These are phyloP conservation scores for Huntiella moniliformis DNA, from an alignment of 2,329 filamentous ascomycete genomes.

Conservation along the genomic window DNA sequence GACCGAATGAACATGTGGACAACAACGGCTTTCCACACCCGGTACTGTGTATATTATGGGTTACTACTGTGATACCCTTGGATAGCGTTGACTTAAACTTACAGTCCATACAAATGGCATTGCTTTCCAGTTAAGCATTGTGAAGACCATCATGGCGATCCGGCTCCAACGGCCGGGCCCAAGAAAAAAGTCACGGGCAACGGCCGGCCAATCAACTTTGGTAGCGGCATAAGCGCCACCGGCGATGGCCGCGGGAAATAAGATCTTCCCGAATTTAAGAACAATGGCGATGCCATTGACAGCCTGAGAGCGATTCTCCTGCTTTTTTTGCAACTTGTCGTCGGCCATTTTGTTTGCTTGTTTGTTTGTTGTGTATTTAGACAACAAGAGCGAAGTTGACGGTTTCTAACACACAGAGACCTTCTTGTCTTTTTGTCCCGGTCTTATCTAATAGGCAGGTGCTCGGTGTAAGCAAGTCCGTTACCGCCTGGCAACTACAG, in stretches of 20 bases:
- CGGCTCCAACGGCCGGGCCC: constrained; percentile 35
- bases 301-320: constrained; percentile 6
- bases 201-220: constrained; percentile 23
- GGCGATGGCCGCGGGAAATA: constrained; percentile 24
- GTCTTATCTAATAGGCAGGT: no score
- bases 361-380: constrained; percentile 11
- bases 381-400: no score
- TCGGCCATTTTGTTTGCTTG: constrained; percentile 37
- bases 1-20: constrained; percentile 33
- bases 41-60: constrained; percentile 24
- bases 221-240: constrained; percentile 29
- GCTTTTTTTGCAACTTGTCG: constrained; percentile 33
- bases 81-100: constrained; percentile 18
- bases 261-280: constrained; percentile 19
- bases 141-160: constrained; percentile 34
- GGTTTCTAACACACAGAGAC: no score
- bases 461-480: no score
- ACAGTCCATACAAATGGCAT: constrained; percentile 62
- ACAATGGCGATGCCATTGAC: constrained; percentile 14
- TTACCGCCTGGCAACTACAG: no score
- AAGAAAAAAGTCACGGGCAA: constrained; percentile 28
- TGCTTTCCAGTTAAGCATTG: constrained; percentile 52
- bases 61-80: background rate
- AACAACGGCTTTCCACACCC: constrained; percentile 38
- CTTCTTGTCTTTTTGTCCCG: no score